These are phyloP conservation scores for Amoebophrya sp. DNA, from an alignment of 169 alveolate species.

Conservation along the genomic window DNA sequence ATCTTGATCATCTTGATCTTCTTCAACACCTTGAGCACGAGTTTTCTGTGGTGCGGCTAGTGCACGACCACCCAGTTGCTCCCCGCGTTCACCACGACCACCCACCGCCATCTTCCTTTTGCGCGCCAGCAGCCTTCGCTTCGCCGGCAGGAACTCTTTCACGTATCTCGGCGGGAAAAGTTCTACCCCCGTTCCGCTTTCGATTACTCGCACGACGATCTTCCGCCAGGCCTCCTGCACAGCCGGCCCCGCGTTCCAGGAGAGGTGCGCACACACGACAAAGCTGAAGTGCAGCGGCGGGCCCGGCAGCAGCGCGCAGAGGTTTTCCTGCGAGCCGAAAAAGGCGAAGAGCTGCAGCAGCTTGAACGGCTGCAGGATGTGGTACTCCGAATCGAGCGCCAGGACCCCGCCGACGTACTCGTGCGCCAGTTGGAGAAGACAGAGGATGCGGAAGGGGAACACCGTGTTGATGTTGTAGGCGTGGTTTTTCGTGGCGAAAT, in stretches of 20 bases:
- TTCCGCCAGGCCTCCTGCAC: neutral
- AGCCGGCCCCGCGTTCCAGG: neutral
- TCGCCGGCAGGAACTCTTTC: neutral
- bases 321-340: neutral
- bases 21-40: neutral
- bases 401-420: neutral
- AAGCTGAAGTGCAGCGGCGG: neutral
- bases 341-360: neutral
- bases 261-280: neutral
- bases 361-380: neutral
- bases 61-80: neutral
- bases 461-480: neutral
- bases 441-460: neutral
- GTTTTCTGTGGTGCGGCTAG: neutral
- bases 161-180: neutral
- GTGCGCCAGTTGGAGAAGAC: neutral
- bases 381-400: neutral
- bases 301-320: neutral
- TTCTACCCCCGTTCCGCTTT: neutral
- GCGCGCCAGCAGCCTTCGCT: no score
- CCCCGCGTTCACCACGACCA: neutral
- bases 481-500: neutral
- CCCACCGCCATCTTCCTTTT: no score
- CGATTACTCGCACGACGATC: neutral
- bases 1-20: neutral